Conservation (phyloP, 2,329 filamentous ascomycete species). For the Coccinonectria pachysandricola region DNA sequence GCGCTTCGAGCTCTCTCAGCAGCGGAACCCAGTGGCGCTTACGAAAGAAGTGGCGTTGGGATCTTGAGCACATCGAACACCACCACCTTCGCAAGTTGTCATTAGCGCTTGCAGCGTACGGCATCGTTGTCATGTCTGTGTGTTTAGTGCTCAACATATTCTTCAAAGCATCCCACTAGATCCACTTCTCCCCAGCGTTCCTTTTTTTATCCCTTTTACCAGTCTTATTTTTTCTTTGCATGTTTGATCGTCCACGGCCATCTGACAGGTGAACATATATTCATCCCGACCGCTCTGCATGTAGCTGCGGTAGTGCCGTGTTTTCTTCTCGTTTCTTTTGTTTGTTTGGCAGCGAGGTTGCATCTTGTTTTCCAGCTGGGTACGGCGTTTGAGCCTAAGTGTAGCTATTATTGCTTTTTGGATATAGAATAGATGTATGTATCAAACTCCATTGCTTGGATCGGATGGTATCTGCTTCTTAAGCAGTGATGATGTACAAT, state of each 20-base stretch:
- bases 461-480: constrained; percentile 1
- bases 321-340: too few species aligned
- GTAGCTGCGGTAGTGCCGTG: too few species aligned
- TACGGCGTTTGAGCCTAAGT: too few species aligned
- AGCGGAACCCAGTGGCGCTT: constrained; percentile 32
- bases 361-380: constrained; percentile 2
- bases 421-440: constrained; percentile 5
- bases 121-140: constrained; percentile 76
- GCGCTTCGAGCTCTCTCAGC: constrained; percentile 17
- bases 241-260: too few species aligned
- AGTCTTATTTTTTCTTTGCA: too few species aligned
- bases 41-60: constrained; percentile 49
- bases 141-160: constrained; percentile 81
- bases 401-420: too few species aligned
- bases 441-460: constrained; percentile 1
- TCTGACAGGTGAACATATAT: too few species aligned
- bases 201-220: too few species aligned
- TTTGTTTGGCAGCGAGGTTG: too few species aligned
- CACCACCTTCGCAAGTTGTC: constrained; percentile 60
- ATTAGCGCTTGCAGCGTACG: constrained; percentile 71
- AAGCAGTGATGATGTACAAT: constrained; percentile 10
- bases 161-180: constrained; percentile 50
- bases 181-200: too few species aligned
- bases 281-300: too few species aligned
- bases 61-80: constrained; percentile 54